Conservation (phyloP, 176 grass and related monocot genomes). For the Carex myosuroides region DNA sequence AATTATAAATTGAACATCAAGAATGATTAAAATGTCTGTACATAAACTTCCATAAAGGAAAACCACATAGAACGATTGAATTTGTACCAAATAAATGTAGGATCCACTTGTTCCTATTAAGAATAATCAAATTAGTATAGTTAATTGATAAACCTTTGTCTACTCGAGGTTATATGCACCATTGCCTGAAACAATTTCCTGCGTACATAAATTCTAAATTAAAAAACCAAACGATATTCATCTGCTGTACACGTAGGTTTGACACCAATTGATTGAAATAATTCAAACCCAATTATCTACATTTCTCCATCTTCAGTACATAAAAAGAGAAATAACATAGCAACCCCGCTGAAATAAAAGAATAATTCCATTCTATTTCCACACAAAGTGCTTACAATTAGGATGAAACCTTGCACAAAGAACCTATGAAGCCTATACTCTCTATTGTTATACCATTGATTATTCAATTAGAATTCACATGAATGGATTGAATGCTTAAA, state of each 20-base stretch:
- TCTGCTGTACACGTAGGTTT: neutral
- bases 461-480: conserved; percentile 6
- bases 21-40: too few species aligned
- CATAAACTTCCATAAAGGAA: too few species aligned
- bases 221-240: neutral
- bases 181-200: too few species aligned
- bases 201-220: neutral
- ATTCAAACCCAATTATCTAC: neutral
- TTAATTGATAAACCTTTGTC: too few species aligned
- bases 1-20: too few species aligned
- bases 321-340: neutral
- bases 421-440: neutral
- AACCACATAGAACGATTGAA: too few species aligned
- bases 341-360: neutral
- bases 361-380: neutral
- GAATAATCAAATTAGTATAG: too few species aligned
- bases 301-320: neutral
- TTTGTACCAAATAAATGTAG: too few species aligned
- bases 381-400: neutral
- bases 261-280: neutral
- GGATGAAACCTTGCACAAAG: neutral
- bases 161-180: too few species aligned
- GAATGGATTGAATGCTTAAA: neutral
- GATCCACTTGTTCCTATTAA: too few species aligned
- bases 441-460: neutral